phyloP scores from a whole-genome alignment of 2,329 filamentous ascomycete species.

The Penicillium carneum region DNA sequence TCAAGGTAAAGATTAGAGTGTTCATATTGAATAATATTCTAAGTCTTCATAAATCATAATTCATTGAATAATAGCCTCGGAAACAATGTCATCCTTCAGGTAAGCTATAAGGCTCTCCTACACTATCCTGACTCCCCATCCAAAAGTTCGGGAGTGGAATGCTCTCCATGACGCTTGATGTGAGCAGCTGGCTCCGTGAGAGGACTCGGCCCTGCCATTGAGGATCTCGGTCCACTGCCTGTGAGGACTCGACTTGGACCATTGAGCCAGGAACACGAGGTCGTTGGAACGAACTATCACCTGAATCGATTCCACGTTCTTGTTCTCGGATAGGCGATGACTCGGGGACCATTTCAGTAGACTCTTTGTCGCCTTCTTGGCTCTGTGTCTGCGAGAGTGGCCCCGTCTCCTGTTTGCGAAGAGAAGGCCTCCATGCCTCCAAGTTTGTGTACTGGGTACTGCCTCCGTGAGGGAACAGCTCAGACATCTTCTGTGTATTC shows the following conservation, averaged over 20 bases:
- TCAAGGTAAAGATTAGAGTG: background rate
- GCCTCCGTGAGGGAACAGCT: constrained; percentile 47
- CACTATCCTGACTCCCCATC: constrained; percentile 49
- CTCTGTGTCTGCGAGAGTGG: constrained; percentile 34
- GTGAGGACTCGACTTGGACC: constrained; percentile 53
- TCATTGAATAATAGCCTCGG: background rate
- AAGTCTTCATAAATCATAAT: constrained; percentile 28
- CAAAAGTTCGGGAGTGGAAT: constrained; percentile 50
- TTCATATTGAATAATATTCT: background rate
- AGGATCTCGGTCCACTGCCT: constrained; percentile 41
- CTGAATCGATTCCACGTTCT: constrained; percentile 21
- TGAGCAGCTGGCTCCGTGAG: constrained; percentile 48
- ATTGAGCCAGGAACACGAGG: constrained; percentile 38
- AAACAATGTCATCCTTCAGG: constrained; percentile 31
- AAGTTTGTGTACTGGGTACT: constrained; percentile 28
- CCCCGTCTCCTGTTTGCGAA: constrained; percentile 18
- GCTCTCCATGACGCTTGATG: constrained; percentile 55
- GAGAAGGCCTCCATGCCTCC: constrained; percentile 6
- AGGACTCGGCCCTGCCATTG: constrained; percentile 36
- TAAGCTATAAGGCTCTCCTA: constrained; percentile 48
- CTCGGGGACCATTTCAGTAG: constrained; percentile 49
- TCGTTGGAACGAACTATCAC: constrained; percentile 26
- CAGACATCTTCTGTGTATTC: constrained; percentile 48
- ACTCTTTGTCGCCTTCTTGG: constrained; percentile 32
- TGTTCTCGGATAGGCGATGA: constrained; percentile 46